Evolutionary conservation across 805 yeast species (phyloP).

Genomic region (Starmerella riodocensis): DNA sequence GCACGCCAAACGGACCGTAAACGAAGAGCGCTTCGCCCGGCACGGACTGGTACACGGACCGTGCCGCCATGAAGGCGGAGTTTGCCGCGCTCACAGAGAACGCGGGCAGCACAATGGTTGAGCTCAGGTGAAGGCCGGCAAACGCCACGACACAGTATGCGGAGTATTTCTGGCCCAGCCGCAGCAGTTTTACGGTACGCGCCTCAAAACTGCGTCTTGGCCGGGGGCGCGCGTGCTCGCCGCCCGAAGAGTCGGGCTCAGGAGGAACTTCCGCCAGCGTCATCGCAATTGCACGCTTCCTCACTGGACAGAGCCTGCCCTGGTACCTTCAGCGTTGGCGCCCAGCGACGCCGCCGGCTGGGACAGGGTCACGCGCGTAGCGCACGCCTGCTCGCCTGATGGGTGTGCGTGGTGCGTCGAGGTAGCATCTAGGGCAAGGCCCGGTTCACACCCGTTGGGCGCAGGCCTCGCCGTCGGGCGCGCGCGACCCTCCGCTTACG

Average conservation of each 20-base stretch:
- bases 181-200: constrained; percentile 4
- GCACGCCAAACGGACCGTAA: constrained; percentile 36
- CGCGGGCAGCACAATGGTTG: constrained; percentile 44
- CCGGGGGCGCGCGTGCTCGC: too few species aligned
- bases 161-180: constrained; percentile 41
- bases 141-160: constrained; percentile 46
- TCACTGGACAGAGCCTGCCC: not conserved
- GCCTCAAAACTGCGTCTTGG: not conserved
- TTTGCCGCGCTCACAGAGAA: constrained; percentile 34
- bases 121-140: constrained; percentile 42
- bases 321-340: too few species aligned
- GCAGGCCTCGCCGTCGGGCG: too few species aligned
- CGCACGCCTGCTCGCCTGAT: too few species aligned
- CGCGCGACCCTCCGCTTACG: too few species aligned
- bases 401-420: too few species aligned
- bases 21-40: constrained; percentile 38
- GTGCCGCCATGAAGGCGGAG: constrained; percentile 44
- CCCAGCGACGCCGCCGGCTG: too few species aligned
- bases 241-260: constrained; percentile 5
- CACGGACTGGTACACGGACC: constrained; percentile 48
- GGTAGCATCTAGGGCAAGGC: too few species aligned
- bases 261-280: constrained; percentile 4
- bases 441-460: too few species aligned
- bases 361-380: too few species aligned
- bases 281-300: not conserved